phyloP scores from a whole-genome alignment of 2,329 filamentous ascomycete species.

The Exophiala xenobiotica region DNA sequence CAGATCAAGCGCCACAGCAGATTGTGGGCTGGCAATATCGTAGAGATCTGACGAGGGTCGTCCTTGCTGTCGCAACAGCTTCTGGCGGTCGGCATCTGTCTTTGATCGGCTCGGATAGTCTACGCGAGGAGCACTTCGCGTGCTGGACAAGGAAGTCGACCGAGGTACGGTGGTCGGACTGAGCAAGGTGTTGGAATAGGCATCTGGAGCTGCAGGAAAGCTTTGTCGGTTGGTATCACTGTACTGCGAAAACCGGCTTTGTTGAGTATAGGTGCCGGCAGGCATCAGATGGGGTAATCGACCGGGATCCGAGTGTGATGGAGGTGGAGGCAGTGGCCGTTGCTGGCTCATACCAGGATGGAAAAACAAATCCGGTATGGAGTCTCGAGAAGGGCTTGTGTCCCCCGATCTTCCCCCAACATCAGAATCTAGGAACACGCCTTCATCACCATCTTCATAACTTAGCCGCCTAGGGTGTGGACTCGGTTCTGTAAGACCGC shows the following conservation, averaged over 20 bases:
- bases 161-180: slow-evolving; percentile 57
- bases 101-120: slow-evolving; percentile 85
- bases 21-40: slow-evolving; percentile 53
- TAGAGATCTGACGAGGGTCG: slow-evolving; percentile 53
- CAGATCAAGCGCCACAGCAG: slow-evolving; percentile 69
- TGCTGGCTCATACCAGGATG: slow-evolving; percentile 72
- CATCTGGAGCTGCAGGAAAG: slow-evolving; percentile 49
- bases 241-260: slow-evolving; percentile 49
- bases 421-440: slow-evolving; percentile 56
- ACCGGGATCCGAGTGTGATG: slow-evolving; percentile 43
- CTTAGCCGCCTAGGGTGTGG: slow-evolving; percentile 67
- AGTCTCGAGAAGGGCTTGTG: slow-evolving; percentile 67
- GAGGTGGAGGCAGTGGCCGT: slow-evolving; percentile 62
- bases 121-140: slow-evolving; percentile 75
- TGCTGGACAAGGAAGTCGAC: slow-evolving; percentile 79
- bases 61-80: slow-evolving; percentile 51
- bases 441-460: slow-evolving; percentile 91
- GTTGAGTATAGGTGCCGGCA: slow-evolving; percentile 60
- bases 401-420: slow-evolving; percentile 49
- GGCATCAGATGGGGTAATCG: slow-evolving; percentile 51
- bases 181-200: slow-evolving; percentile 49
- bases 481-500: slow-evolving; percentile 75
- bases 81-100: slow-evolving; percentile 77
- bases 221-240: slow-evolving; percentile 40
- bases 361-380: slow-evolving; percentile 89